A percentile compares a stretch with the other conserved stretches of the same genome.
These are phyloP conservation scores for Quercus suber DNA, from an alignment of 306 rosid genomes.

Conservation along the genomic window DNA sequence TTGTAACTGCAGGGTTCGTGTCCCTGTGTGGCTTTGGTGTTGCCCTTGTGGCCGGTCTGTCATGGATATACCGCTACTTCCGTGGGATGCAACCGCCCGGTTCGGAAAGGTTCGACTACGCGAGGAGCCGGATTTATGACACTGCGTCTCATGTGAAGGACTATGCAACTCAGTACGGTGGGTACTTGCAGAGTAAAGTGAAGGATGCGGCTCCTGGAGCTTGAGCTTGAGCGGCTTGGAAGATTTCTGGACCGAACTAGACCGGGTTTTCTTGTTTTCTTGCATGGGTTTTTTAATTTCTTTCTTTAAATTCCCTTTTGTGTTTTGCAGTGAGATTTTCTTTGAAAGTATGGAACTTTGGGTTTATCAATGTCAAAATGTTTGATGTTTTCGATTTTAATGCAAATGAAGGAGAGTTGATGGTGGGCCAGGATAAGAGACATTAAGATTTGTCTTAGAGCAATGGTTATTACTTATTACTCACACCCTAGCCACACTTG, in stretches of 20 bases:
- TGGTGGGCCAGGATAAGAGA: too few relatives aligned
- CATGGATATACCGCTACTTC: conserved; percentile 71
- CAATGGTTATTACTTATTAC: too few relatives aligned
- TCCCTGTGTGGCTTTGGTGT: conserved; percentile 40
- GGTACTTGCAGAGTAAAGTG: conserved; percentile 66
- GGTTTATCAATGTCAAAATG: neutral
- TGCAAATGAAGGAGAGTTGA: too few relatives aligned
- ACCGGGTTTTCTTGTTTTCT: neutral
- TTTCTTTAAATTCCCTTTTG: neutral
- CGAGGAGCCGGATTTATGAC: conserved; percentile 64
- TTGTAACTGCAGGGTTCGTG: conserved; percentile 38
- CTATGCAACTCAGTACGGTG: conserved; percentile 81
- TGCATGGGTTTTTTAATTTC: neutral
- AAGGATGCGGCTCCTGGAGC: conserved; percentile 95
- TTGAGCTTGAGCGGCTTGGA: conserved; percentile 17
- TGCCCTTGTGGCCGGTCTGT: conserved; percentile 28
- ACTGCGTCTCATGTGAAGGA: conserved; percentile 87
- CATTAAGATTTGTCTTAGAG: too few relatives aligned
- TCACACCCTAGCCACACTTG: too few relatives aligned
- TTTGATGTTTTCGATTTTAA: too few relatives aligned
- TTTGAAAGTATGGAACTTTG: neutral
- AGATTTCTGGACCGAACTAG: neutral
- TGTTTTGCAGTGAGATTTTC: neutral
- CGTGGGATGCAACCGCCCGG: conserved; percentile 81
- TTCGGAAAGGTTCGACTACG: conserved; percentile 68